A percentile compares a stretch with the other conserved stretches of the same genome.
phyloP scores from a whole-genome alignment of 177 flowering plant species.

The Vitis hybrid region DNA sequence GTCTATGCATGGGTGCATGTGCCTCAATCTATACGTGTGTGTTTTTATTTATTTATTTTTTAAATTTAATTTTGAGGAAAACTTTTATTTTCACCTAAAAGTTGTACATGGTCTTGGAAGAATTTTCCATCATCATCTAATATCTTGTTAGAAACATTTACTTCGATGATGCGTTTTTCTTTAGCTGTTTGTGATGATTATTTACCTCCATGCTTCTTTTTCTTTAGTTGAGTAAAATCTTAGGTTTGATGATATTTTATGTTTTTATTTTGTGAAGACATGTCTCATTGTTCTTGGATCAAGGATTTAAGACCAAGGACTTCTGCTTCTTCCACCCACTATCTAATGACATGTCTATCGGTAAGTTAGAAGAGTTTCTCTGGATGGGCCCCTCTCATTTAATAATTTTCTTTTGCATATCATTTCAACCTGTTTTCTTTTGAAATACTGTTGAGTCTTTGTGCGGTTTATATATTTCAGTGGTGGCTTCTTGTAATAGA shows the following conservation, averaged over 20 bases:
- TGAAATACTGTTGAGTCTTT: neutral
- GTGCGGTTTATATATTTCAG: neutral
- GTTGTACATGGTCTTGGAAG: no score
- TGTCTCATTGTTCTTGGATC: conserved; percentile 77
- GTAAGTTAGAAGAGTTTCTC: conserved; percentile 47
- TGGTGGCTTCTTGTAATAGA: neutral
- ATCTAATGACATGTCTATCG: conserved; percentile 75
- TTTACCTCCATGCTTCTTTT: neutral
- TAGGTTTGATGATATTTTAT: neutral
- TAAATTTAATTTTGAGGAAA: no score
- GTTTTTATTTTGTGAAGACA: conserved; percentile 41
- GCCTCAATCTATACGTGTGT: no score
- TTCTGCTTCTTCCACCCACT: conserved; percentile 86
- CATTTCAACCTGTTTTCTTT: neutral
- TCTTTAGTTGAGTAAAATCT: neutral
- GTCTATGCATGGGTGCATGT: no score
- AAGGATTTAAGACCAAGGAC: conserved; percentile 69
- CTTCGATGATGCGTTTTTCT: no score
- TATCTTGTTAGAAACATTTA: no score
- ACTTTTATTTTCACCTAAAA: no score
- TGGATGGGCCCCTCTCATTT: neutral
- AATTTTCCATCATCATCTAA: no score
- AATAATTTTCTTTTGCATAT: neutral
- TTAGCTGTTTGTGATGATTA: no score
- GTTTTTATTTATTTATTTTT: no score